Evolutionary conservation across 495 filamentous ascomycete species (phyloP).

Genomic region (Xylaria flabelliformis): DNA sequence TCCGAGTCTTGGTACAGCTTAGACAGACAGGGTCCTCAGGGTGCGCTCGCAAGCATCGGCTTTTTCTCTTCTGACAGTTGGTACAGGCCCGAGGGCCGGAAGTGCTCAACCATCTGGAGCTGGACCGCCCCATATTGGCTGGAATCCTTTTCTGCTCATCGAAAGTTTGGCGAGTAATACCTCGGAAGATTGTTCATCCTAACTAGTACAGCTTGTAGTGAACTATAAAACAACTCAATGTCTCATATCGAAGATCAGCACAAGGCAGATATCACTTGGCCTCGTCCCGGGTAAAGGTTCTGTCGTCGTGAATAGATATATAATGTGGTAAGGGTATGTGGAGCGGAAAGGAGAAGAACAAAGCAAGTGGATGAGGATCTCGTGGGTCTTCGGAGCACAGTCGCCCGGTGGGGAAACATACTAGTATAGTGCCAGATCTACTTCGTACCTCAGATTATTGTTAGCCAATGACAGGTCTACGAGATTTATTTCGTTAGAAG

Average conservation of each 20-base stretch:
- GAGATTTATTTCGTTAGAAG: neutral
- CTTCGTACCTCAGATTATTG: neutral
- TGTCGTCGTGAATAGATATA: neutral
- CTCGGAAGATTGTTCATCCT: neutral
- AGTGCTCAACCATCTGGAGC: neutral
- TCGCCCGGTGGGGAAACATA: conserved; percentile 1
- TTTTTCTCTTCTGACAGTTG: conserved; percentile 19
- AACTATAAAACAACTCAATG: neutral
- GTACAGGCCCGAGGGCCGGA: conserved; percentile 1
- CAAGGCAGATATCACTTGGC: neutral
- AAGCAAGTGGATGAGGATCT: neutral
- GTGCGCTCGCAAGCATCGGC: conserved; percentile 29
- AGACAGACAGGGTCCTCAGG: conserved; percentile 41
- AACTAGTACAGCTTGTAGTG: neutral
- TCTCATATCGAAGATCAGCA: neutral
- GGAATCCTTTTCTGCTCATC: neutral
- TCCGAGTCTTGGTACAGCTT: conserved; percentile 38
- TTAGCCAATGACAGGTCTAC: neutral
- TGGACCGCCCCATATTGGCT: neutral
- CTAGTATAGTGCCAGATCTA: neutral
- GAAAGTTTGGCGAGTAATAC: neutral
- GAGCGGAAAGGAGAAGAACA: neutral
- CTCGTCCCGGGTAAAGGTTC: neutral
- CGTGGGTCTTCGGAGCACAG: conserved; percentile 15
- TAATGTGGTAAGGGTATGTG: neutral